Percentiles rank a stretch among this genome's conserved stretches.
phyloP scores from a whole-genome alignment of 257 asterid genomes.

The Penstemon eatonii region DNA sequence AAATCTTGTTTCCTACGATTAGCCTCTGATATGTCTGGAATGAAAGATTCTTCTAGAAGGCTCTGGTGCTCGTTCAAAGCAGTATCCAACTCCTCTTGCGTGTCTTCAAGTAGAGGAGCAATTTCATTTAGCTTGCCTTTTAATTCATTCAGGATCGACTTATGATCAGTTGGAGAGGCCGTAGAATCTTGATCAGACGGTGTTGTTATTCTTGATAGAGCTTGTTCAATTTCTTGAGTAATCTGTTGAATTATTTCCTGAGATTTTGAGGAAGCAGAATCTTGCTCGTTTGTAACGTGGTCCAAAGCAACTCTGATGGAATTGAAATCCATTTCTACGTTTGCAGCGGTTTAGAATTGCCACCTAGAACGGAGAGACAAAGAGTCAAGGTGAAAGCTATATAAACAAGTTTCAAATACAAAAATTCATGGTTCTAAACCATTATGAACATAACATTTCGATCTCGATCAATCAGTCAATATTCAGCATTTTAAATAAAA shows the following conservation, averaged over 20 bases:
- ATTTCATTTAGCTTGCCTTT: slow-evolving; percentile 68
- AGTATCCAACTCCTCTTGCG: slow-evolving; percentile 74
- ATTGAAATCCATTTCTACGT: slow-evolving; percentile 67
- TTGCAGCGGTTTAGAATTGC: too few relatives aligned
- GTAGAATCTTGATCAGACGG: slow-evolving; percentile 46
- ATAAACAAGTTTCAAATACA: too few relatives aligned
- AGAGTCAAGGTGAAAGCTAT: too few relatives aligned
- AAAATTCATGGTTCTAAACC: too few relatives aligned
- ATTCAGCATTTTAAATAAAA: too few relatives aligned
- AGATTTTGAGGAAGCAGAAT: slow-evolving; percentile 68
- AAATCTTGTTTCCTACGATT: slow-evolving; percentile 65
- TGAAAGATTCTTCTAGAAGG: slow-evolving; percentile 75
- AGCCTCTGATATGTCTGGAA: slow-evolving; percentile 86
- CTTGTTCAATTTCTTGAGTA: slow-evolving; percentile 69
- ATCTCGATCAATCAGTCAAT: too few relatives aligned
- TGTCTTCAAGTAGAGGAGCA: slow-evolving; percentile 71
- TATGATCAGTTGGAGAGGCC: slow-evolving; percentile 43
- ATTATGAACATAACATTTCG: too few relatives aligned
- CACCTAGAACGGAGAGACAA: too few relatives aligned
- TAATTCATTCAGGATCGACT: slow-evolving; percentile 55
- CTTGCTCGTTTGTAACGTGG: slow-evolving; percentile 87
- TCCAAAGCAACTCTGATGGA: slow-evolving; percentile 81
- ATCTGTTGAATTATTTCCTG: slow-evolving; percentile 76
- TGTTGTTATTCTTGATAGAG: slow-evolving; percentile 45
- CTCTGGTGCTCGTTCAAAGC: slow-evolving; percentile 80